Evolutionary conservation across 495 filamentous ascomycete species (phyloP).

Genomic region (Aspergillus nidulans): DNA sequence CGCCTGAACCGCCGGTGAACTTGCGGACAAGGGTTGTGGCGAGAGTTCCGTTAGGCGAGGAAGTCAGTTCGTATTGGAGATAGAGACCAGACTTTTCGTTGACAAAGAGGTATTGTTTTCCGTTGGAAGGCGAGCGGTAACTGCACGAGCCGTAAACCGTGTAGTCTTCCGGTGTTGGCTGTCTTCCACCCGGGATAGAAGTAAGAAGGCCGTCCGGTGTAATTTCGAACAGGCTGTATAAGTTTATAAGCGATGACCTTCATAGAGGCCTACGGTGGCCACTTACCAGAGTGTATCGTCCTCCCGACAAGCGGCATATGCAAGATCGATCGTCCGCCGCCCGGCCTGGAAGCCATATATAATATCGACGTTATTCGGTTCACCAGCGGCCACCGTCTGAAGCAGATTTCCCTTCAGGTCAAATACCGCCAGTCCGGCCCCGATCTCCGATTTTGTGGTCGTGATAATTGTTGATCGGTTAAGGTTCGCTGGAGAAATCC

Average conservation of each 20-base stretch:
- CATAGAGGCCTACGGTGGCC: no score
- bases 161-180: not conserved
- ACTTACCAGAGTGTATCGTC: slow-evolving; percentile 7
- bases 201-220: not conserved
- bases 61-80: not conserved
- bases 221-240: slow-evolving; percentile 1
- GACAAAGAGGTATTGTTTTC: slow-evolving; percentile 4
- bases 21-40: not conserved
- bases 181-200: not conserved
- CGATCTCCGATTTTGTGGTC: slow-evolving; percentile 3
- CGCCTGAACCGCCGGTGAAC: not conserved
- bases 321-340: not conserved
- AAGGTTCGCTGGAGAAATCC: not conserved
- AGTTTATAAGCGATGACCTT: no score
- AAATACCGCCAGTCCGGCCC: slow-evolving; percentile 1
- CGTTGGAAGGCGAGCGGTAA: not conserved
- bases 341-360: not conserved
- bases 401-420: slow-evolving; percentile 5
- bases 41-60: not conserved
- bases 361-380: slow-evolving; percentile 8
- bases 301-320: slow-evolving; percentile 3
- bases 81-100: not conserved
- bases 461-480: not conserved
- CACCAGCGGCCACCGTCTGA: slow-evolving; percentile 2
- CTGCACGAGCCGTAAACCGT: slow-evolving; percentile 6